Base-by-base conservation (phyloP, 1,284 basidiomycete species). In the Bjerkandera adusta region DNA sequence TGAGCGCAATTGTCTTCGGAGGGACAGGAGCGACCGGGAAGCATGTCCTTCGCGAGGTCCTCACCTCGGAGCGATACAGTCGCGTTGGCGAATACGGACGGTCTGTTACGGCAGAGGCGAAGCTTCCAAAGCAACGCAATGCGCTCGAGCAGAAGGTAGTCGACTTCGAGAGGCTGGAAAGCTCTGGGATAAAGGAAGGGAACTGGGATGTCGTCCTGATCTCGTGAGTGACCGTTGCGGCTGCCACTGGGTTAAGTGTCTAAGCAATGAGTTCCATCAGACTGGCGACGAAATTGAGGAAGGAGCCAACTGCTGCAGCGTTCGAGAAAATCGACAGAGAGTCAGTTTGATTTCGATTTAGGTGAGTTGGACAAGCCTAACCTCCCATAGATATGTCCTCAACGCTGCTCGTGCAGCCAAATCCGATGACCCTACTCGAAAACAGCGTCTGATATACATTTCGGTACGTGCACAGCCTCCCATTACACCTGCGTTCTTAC, bases 281-380 rank as follows among this genome's bases (percentile, higher is more conserved):
- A 0, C 59, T 89, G n/a, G 85, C 85, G 3, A 88, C 85, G 16
- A 81, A 77, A 10, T 70, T 66, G 22, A 75, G 70, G 13, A 51
- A 36, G n/a, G 88, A 86, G 0, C 86, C 85, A 2, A 76, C 79
- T 50, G 75, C 77, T 1, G 75, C 71, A 18, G 71, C 71, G 2
- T 91, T 89, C 49, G 81, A 85, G 60, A 83, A 77, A 65, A 89
- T 91, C 53, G 89, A 91, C 57, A 68, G 83, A 59, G 83, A 84
- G 83, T 85, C 49, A 30, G 34, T n/a, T n/a, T n/a, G n/a, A n/a
- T n/a, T n/a, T 35, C 5, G 13, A 11, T 26, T 38, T 45, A 29
- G 21, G 36, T 27, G 29, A 20, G 27, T 27, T 4, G 26, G 22
- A 16, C 25, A 32, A 12, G 39, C 36, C 29, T n/a, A 25, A 15